These are phyloP conservation scores for Aegle marmelos DNA, from an alignment of 345 rosid genomes.

Conservation along the genomic window DNA sequence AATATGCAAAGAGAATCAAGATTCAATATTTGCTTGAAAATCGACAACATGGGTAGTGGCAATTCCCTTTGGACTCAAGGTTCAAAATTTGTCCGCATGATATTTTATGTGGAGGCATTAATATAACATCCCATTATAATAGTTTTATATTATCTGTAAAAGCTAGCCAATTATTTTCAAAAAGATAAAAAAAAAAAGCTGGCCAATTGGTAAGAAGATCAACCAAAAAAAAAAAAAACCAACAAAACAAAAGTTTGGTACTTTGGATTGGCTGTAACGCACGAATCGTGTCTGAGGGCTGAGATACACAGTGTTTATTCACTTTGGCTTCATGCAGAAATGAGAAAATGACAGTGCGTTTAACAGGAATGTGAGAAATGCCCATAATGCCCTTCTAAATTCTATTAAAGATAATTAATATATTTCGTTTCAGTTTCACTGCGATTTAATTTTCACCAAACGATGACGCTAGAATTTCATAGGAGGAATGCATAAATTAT, in stretches of 20 bases:
- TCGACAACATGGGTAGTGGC: neutral
- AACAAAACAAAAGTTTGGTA: neutral
- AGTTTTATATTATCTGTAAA: conserved; percentile 1
- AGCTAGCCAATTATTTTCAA: neutral
- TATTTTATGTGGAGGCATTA: neutral
- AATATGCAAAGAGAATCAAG: conserved; percentile 12
- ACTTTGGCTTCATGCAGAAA: neutral
- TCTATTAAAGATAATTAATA: neutral
- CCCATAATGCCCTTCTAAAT: conserved; percentile 8
- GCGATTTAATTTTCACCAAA: too few species aligned
- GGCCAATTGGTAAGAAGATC: too few species aligned
- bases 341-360: neutral
- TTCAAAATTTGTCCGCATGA: neutral
- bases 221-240: too few species aligned
- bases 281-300: neutral
- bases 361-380: conserved; percentile 20
- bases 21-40: neutral
- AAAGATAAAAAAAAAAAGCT: too few species aligned
- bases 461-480: too few species aligned
- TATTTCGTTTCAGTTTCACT: too few species aligned
- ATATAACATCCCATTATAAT: neutral
- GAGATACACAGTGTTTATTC: too few species aligned
- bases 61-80: neutral
- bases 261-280: conserved; percentile 22
- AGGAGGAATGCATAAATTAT: too few species aligned